Evolutionary conservation across 2,329 filamentous ascomycete species (phyloP), one percentile per base, ranked within the genome.

Genomic region (Chaetomium strumarium): DNA sequence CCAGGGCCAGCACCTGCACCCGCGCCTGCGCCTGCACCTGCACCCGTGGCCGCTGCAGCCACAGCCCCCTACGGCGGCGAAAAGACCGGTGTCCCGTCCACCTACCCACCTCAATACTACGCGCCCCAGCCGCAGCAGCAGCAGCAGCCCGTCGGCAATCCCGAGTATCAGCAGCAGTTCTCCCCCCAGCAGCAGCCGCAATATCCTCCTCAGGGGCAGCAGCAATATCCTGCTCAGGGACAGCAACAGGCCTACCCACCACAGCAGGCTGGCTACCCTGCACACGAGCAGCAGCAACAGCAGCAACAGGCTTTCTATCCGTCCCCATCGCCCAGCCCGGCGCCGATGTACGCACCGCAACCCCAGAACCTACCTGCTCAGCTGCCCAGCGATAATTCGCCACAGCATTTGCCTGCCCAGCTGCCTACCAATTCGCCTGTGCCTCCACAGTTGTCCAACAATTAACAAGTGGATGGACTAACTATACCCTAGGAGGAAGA

Each of bases 11-110:
- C 29, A 24, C 40, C n/a, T 7, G 24, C 7, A n/a, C n/a, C n/a
- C 24, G 24, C 24, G n/a, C n/a, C n/a, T n/a, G n/a, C n/a, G n/a
- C n/a, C n/a, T n/a, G n/a, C n/a, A n/a, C n/a, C n/a, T 39, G 24
- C 29, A 24, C 40, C n/a, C 24, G 24, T 24, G n/a, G n/a, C n/a
- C 24, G 24, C 24, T 24, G 24, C 24, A 24, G 24, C 24, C 4
- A 7, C 24, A 24, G 24, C 24, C 36, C 38, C 33, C 39, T 31
- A 41, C 36, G 24, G 34, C 14, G 14, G 13, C 38, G 52, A 52
- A 39, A 57, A 44, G 53, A 50, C 43, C 7, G 34, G 13, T 30
- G 24, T 31, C 46, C 39, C 48, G 56, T 11, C 63, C 58, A 36
- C 55, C 37, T 49, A 56, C 16, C 50, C 46, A 1, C 54, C 57